Evolutionary conservation across 208 protist species (phyloP), one percentile per base, ranked within the genome.

Genomic region (Crithidia sp.): DNA sequence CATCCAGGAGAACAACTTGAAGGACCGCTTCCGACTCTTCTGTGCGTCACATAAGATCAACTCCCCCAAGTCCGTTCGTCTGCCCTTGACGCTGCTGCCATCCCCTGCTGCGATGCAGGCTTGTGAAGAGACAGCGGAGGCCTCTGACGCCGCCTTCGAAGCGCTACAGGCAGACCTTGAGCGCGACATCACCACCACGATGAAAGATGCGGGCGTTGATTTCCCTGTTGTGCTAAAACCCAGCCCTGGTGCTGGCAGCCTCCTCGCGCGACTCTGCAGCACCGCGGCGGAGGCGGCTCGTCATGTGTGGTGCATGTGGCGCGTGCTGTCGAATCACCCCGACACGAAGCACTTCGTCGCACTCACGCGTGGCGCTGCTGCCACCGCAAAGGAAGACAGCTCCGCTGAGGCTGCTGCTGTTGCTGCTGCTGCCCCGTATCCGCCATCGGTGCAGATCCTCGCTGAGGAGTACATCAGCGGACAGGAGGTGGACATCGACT

Each of bases 401-500:
- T 37, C 12, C 53, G 14, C 39, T 6, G 39, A 6, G 28, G 19
- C 41, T 3, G n/a, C 28, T 7, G 47, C 53, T 7, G 40, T 9
- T 4, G 9, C 36, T 59, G 10, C 7, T 4, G 16, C 16, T 40
- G 43, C 39, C 17, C 5, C 17, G 17, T 4, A 9, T 17, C 7
- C 44, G 10, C 4, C 39, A 19, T 16, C 36, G 7, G 58, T 89
- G 52, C 65, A 74, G 2, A 78, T 95, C 13, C 70, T 95, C 7
- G 72, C 85, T 17, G 88, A 96, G 76, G 91, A 94, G 79, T 96
- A 79, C 76, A 87, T 96, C 57, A 65, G 49, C n/a, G 91, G 91
- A 0, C 77, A 92, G 28, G 91, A 96, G 79, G 86, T 96, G 8
- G 91, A 96, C 75, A 75, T 96, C 45, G 89, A 96, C 74, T 91